Conservation (phyloP, 768 basidiomycete species). For the Suillus alpinus region DNA sequence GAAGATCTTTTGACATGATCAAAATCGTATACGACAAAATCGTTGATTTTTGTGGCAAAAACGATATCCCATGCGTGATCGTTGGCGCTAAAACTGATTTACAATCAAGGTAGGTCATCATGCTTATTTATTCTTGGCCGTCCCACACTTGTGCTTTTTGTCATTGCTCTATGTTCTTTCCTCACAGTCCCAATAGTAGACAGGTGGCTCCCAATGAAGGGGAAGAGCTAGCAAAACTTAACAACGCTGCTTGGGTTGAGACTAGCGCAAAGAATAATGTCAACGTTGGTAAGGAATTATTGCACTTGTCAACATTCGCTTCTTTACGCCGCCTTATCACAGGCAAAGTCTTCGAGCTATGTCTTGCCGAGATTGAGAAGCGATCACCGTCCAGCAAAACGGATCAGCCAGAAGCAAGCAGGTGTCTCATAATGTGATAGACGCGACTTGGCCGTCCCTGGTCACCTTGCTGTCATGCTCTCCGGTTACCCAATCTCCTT, state of each 20-base stretch:
- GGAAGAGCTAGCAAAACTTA: conserved; percentile 65
- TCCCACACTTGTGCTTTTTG: conserved; percentile 13
- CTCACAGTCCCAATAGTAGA: conserved; percentile 45
- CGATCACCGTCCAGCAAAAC: conserved; percentile 51
- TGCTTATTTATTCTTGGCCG: conserved; percentile 7
- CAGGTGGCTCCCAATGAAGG: conserved; percentile 77
- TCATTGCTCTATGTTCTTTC: conserved; percentile 27
- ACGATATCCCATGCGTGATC: conserved; percentile 87
- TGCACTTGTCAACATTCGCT: conserved; percentile 4
- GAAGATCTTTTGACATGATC: conserved; percentile 93
- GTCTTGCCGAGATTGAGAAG: conserved; percentile 81
- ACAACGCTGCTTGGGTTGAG: conserved; percentile 81
- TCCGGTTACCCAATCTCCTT: conserved; percentile 28
- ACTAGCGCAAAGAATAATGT: conserved; percentile 84
- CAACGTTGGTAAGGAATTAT: conserved; percentile 74
- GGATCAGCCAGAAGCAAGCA: conserved; percentile 40
- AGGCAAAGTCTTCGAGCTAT: conserved; percentile 85
- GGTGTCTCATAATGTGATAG: conserved; percentile 56
- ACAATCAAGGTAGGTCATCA: conserved; percentile 57
- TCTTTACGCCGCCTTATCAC: conserved; percentile 1
- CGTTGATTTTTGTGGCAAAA: conserved; percentile 78
- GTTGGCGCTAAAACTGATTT: conserved; percentile 93
- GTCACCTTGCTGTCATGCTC: conserved; percentile 21
- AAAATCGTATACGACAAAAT: conserved; percentile 93
- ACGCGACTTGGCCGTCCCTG: neutral